A percentile compares a stretch with the other conserved stretches of the same genome.
These are phyloP conservation scores for Entonaema liquescens DNA, from an alignment of 495 filamentous ascomycete species.

Conservation along the genomic window DNA sequence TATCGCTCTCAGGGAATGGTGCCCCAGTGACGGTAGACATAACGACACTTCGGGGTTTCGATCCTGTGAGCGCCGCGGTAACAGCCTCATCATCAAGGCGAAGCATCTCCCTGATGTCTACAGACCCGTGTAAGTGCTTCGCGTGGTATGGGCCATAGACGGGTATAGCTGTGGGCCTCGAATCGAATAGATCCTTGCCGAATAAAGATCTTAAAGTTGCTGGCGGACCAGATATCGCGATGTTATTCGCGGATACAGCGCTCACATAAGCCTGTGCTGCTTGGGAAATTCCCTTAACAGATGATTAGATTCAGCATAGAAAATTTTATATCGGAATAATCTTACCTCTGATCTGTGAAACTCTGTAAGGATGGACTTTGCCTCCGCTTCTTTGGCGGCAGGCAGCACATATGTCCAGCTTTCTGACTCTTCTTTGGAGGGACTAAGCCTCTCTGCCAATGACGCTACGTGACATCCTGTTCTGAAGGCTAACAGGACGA, in stretches of 20 bases:
- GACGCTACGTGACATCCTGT: constrained; percentile 68
- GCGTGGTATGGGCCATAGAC: constrained; percentile 87
- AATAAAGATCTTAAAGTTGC: constrained; percentile 66
- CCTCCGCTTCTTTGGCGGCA: constrained; percentile 53
- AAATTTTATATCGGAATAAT: background rate
- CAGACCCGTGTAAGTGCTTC: constrained; percentile 69
- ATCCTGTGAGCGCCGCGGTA: constrained; percentile 51
- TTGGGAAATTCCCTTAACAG: constrained; percentile 61
- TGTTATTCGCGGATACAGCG: constrained; percentile 71
- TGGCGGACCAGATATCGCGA: constrained; percentile 85
- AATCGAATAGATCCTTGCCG: constrained; percentile 59
- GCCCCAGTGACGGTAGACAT: constrained; percentile 66
- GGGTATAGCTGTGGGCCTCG: constrained; percentile 69
- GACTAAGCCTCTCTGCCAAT: constrained; percentile 59
- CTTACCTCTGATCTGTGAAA: constrained; percentile 63
- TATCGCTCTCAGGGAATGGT: constrained; percentile 54
- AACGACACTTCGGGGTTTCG: constrained; percentile 62
- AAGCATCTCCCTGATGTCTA: constrained; percentile 70
- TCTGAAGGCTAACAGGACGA: constrained; percentile 76
- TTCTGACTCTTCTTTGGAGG: constrained; percentile 57
- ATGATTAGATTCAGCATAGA: constrained; percentile 18
- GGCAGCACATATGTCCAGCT: constrained; percentile 67
- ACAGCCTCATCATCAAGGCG: constrained; percentile 50
- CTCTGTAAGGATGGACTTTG: constrained; percentile 54
- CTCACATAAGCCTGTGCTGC: constrained; percentile 76